Conservation (phyloP, 768 basidiomycete species). For the Lactarius hengduanensis region DNA sequence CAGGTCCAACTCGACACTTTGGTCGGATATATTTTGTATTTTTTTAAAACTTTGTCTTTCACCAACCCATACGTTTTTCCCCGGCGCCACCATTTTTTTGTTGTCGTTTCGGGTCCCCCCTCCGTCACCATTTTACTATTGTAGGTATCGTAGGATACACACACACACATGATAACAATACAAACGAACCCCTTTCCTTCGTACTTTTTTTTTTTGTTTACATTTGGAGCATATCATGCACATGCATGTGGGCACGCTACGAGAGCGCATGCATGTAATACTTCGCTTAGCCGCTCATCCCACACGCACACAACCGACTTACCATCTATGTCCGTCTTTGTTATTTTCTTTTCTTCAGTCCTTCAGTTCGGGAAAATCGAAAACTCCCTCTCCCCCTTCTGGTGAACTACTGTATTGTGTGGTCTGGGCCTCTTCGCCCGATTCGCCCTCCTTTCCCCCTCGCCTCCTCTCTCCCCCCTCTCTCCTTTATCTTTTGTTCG, state of each 20-base stretch:
- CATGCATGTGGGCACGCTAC: not conserved
- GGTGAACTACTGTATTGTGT: not conserved
- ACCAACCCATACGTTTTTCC: not conserved
- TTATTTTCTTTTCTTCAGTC: conserved; percentile 9
- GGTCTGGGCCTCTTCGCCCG: not conserved
- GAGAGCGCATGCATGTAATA: not conserved
- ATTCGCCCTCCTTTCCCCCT: not conserved
- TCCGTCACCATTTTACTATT: not conserved
- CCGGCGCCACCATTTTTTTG: not conserved
- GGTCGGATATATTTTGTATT: conserved; percentile 5
- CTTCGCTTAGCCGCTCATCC: conserved; percentile 1
- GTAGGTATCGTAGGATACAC: not conserved
- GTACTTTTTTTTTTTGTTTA: not conserved
- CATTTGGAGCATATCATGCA: not conserved
- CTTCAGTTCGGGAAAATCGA: conserved; percentile 12
- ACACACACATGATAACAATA: not conserved
- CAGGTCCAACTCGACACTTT: conserved; percentile 7
- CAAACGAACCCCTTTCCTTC: not conserved
- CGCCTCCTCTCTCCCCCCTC: not conserved
- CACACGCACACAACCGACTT: not conserved
- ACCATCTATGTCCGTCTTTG: not conserved
- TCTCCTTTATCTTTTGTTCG: not conserved
- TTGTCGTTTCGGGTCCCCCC: not conserved
- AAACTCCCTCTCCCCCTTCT: not conserved
- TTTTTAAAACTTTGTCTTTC: not conserved